phyloP scores from a whole-genome alignment of 2,329 filamentous ascomycete genomes.

The Fusarium tanahbumbuense region DNA sequence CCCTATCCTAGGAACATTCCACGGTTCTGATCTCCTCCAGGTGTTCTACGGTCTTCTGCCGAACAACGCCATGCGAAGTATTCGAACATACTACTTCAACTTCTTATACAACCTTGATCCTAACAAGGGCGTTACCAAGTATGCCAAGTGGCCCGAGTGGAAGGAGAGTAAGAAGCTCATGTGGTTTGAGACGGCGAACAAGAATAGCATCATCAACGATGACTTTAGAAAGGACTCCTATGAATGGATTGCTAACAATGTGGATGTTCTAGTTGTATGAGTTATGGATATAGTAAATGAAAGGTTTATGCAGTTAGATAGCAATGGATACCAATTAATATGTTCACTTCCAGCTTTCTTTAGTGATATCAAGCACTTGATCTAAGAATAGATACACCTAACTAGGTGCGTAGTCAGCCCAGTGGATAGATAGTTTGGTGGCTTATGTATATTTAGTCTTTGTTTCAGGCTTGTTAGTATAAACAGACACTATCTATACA shows the following conservation, averaged over 20 bases:
- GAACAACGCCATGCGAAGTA: slow-evolving; percentile 69
- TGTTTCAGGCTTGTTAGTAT: not conserved
- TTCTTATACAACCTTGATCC: slow-evolving; percentile 79
- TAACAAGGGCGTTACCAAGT: slow-evolving; percentile 63
- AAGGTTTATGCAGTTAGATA: not conserved
- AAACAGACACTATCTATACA: not conserved
- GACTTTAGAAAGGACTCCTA: slow-evolving; percentile 52
- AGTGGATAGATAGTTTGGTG: not conserved
- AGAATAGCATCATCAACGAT: slow-evolving; percentile 51
- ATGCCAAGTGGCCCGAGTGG: slow-evolving; percentile 58
- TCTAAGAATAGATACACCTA: not conserved
- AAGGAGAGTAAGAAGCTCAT: slow-evolving; percentile 60
- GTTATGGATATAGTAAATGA: not conserved
- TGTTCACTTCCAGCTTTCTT: not conserved
- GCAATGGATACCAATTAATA: not conserved
- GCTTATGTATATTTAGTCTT: not conserved
- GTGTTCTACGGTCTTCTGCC: slow-evolving; percentile 74
- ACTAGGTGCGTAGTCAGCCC: not conserved
- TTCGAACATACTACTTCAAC: slow-evolving; percentile 76
- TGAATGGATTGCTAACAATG: slow-evolving; percentile 46
- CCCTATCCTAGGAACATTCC: slow-evolving; percentile 80
- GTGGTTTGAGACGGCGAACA: slow-evolving; percentile 55
- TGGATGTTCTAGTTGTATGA: slow-evolving; percentile 40
- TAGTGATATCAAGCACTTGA: not conserved
- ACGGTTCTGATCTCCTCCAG: slow-evolving; percentile 75